Conservation (phyloP, 148 eudicot genomes). For the Linanthus parryae region DNA sequence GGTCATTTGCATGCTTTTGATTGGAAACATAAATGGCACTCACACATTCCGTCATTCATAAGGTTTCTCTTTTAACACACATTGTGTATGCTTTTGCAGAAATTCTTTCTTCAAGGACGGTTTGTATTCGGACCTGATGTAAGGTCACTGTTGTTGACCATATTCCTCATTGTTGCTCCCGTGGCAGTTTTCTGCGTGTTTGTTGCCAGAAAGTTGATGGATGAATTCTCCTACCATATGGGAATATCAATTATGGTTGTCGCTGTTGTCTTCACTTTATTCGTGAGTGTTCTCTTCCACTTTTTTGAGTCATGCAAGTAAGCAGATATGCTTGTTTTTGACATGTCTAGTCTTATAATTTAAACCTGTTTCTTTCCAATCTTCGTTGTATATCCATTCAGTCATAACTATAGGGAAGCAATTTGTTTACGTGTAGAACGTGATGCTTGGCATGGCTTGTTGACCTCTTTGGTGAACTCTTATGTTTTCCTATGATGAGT, state of each 20-base stretch:
- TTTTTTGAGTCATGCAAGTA: constrained; percentile 1
- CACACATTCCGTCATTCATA: too few relatives aligned
- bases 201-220: constrained; percentile 77
- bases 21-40: background rate
- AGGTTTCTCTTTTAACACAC: background rate
- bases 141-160: constrained; percentile 77
- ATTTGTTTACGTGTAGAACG: too few relatives aligned
- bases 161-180: constrained; percentile 86
- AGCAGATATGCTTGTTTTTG: background rate
- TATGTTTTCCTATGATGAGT: too few relatives aligned
- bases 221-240: constrained; percentile 51
- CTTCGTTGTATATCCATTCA: too few relatives aligned
- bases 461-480: too few relatives aligned
- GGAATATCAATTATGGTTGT: constrained; percentile 75
- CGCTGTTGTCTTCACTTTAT: constrained; percentile 60
- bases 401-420: too few relatives aligned
- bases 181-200: constrained; percentile 71
- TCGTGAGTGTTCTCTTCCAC: constrained; percentile 45
- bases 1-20: background rate
- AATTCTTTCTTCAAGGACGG: constrained; percentile 78
- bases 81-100: constrained; percentile 48
- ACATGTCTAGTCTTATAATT: background rate
- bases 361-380: constrained; percentile 5
- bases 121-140: constrained; percentile 97
- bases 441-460: too few relatives aligned